These are phyloP conservation scores for Physcomitrellopsis africana DNA, from an alignment of 225 moss, liverwort and hornwort species.

Conservation along the genomic window DNA sequence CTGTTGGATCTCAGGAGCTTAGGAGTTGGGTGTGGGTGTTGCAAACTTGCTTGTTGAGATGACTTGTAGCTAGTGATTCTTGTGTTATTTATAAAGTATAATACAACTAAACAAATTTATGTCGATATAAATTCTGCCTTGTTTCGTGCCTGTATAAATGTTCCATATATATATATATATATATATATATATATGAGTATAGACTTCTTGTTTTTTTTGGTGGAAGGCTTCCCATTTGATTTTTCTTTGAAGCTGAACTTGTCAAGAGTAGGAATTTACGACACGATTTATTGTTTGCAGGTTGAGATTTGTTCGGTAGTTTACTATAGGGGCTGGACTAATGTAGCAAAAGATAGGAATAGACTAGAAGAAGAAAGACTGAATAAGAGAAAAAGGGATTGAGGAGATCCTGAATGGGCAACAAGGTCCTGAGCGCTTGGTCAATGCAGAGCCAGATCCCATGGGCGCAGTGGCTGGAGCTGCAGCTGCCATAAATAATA, in stretches of 20 bases:
- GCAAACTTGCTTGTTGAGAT: not conserved
- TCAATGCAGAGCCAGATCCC: slow-evolving; percentile 96
- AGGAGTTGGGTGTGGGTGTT: not conserved
- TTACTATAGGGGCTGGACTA: slow-evolving; percentile 27
- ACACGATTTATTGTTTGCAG: slow-evolving; percentile 26
- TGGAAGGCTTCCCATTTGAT: not conserved
- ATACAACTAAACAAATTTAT: too few relatives aligned
- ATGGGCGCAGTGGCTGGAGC: slow-evolving; percentile 99
- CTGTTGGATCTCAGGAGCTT: slow-evolving; percentile 8
- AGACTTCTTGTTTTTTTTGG: not conserved
- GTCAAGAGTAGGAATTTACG: not conserved
- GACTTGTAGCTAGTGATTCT: not conserved
- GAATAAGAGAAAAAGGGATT: slow-evolving; percentile 23
- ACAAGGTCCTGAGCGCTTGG: slow-evolving; percentile 70
- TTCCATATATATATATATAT: not conserved
- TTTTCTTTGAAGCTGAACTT: not conserved
- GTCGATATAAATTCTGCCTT: not conserved
- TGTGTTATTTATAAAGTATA: too few relatives aligned
- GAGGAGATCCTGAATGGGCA: slow-evolving; percentile 72
- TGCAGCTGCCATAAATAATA: slow-evolving; percentile 88
- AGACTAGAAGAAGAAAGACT: slow-evolving; percentile 3
- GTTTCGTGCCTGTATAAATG: not conserved
- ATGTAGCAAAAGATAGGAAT: slow-evolving; percentile 22
- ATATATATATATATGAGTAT: too few relatives aligned
- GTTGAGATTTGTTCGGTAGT: slow-evolving; percentile 20